These are phyloP conservation scores for Colletotrichum plurivorum DNA, from an alignment of 2,329 filamentous ascomycete genomes.

Conservation along the genomic window DNA sequence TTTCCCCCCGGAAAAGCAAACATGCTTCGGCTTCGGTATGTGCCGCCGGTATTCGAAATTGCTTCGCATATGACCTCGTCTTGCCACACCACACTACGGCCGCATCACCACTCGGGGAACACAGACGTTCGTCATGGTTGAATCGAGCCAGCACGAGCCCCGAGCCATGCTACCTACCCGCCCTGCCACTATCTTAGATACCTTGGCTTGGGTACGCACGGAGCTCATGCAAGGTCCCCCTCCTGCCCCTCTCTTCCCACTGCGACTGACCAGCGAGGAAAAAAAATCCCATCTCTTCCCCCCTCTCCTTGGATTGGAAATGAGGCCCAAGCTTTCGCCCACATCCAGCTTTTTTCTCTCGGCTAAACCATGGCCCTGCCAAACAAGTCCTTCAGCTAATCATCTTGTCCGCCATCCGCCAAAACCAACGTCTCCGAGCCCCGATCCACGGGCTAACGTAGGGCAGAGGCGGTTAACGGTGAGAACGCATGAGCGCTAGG, in stretches of 20 bases:
- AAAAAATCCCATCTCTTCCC: constrained; percentile 22
- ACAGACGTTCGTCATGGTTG: constrained; percentile 32
- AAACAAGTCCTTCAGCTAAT: too few species aligned
- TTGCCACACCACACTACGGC: not conserved
- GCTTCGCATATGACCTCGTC: not conserved
- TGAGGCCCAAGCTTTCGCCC: constrained; percentile 28
- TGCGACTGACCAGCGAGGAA: not conserved
- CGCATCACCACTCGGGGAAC: not conserved
- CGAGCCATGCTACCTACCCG: constrained; percentile 23
- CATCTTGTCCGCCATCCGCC: too few species aligned
- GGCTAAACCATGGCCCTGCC: too few species aligned
- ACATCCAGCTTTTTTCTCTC: not conserved
- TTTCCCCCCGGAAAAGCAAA: too few species aligned
- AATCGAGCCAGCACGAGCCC: not conserved
- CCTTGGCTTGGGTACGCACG: constrained; percentile 9
- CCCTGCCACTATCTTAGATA: constrained; percentile 10
- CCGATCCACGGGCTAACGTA: not conserved
- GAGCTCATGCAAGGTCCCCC: constrained; percentile 35
- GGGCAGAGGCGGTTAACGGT: constrained; percentile 14
- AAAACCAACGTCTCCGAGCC: too few species aligned
- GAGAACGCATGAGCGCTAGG: not conserved
- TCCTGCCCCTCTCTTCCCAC: constrained; percentile 21
- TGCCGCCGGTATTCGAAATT: too few species aligned
- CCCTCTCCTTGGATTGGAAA: constrained; percentile 8
- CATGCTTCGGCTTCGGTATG: too few species aligned